Percentiles rank a stretch among this genome's conserved stretches.
phyloP scores from a whole-genome alignment of 257 asterid species.

The Asclepias syriaca region DNA sequence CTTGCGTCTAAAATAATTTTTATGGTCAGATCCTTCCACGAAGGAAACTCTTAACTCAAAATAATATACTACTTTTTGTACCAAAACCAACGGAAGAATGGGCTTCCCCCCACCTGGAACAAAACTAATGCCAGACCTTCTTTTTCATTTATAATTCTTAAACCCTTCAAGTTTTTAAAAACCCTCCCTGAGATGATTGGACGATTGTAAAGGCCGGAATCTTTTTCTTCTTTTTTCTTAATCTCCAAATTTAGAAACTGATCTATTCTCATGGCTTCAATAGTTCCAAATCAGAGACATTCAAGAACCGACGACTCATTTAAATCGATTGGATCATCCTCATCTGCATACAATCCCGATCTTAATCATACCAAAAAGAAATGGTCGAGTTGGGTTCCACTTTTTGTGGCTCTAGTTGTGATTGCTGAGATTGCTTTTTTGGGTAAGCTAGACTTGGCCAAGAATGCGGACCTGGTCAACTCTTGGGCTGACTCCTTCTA shows the following conservation, averaged over 20 bases:
- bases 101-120: neutral
- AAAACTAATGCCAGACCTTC: neutral
- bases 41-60: no score
- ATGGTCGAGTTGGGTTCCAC: slow-evolving; percentile 64
- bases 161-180: neutral
- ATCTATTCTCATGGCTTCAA: slow-evolving; percentile 13
- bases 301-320: slow-evolving; percentile 19
- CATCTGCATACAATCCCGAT: neutral
- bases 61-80: no score
- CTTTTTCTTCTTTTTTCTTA: neutral
- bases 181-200: neutral
- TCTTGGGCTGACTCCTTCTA: slow-evolving; percentile 91
- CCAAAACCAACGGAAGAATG: neutral
- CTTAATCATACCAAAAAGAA: slow-evolving; percentile 33
- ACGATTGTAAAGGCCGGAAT: neutral
- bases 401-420: slow-evolving; percentile 65
- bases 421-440: slow-evolving; percentile 78
- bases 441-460: slow-evolving; percentile 70
- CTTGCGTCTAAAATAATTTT: no score
- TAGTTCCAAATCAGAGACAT: slow-evolving; percentile 24
- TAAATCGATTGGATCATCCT: slow-evolving; percentile 22
- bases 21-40: no score
- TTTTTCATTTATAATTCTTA: neutral
- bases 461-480: slow-evolving; percentile 71
- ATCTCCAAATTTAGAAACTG: neutral